These are phyloP conservation scores for Saccharomycopsis babjevae DNA, from an alignment of 805 yeast species.

Conservation along the genomic window DNA sequence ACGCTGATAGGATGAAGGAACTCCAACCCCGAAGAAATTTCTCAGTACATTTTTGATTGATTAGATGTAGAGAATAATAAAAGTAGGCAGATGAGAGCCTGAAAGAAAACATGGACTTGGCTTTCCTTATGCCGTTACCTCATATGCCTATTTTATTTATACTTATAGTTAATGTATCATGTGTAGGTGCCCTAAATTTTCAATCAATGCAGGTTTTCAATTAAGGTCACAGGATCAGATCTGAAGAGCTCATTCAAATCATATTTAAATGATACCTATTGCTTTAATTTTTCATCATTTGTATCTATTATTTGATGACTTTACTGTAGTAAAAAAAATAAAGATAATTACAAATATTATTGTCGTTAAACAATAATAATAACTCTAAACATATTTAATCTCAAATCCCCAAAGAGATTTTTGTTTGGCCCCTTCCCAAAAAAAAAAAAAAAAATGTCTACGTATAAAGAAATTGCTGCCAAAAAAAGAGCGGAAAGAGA, in stretches of 20 bases:
- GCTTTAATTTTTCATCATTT: background rate
- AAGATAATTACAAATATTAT: no score
- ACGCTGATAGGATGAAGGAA: background rate
- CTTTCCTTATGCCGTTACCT: no score
- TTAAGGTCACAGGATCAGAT: background rate
- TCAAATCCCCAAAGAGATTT: background rate
- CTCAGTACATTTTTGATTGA: no score
- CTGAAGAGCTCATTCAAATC: background rate
- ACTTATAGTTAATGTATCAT: no score
- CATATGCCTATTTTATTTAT: no score
- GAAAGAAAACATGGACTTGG: no score
- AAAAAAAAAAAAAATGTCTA: constrained; percentile 6
- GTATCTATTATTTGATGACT: no score
- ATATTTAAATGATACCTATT: background rate
- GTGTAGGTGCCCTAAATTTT: no score
- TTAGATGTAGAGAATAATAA: background rate
- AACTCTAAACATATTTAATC: background rate
- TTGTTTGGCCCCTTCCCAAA: background rate
- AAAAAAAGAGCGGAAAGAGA: constrained; percentile 34
- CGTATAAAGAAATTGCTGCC: constrained; percentile 32
- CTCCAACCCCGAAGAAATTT: background rate
- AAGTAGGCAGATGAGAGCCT: background rate
- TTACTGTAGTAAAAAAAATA: no score
- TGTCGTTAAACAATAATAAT: background rate
- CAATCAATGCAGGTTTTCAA: no score